Conservation (phyloP, 169 alveolate genomes). For the Cryptosporidium baileyi region DNA sequence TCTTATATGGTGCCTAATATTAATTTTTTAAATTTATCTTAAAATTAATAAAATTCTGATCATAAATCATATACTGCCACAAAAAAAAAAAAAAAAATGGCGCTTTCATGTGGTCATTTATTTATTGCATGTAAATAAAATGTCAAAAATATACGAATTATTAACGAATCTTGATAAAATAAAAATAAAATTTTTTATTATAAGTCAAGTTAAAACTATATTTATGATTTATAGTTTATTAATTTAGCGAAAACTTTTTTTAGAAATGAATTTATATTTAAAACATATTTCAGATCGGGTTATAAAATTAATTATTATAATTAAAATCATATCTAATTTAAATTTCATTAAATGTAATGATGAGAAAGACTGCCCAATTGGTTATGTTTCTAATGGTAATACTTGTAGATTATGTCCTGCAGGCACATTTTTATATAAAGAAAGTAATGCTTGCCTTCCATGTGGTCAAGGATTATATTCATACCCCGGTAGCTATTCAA, state of each 20-base stretch:
- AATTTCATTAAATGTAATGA: neutral
- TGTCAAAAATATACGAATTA: conserved; percentile 56
- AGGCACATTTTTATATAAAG: conserved; percentile 31
- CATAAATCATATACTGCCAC: too few relatives aligned
- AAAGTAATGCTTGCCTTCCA: neutral
- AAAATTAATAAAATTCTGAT: neutral
- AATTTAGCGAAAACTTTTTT: too few relatives aligned
- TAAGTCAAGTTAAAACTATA: too few relatives aligned
- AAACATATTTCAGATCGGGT: too few relatives aligned
- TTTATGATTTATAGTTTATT: too few relatives aligned
- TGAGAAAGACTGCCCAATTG: conserved; percentile 22
- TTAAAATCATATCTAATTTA: too few relatives aligned
- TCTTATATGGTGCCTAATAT: too few relatives aligned
- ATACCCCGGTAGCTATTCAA: conserved; percentile 50
- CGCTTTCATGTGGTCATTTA: conserved; percentile 67
- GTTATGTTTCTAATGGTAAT: conserved; percentile 3
- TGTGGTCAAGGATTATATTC: conserved; percentile 59
- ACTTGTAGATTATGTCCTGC: conserved; percentile 3
- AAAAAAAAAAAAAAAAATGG: conserved; percentile 10
- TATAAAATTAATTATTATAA: too few relatives aligned
- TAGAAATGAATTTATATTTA: too few relatives aligned
- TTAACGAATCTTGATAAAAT: neutral
- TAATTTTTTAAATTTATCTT: too few relatives aligned
- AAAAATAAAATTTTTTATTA: neutral
- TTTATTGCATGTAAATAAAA: conserved; percentile 29